A percentile compares a stretch with the other conserved stretches of the same genome.
These are phyloP conservation scores for Myrica gale DNA, from an alignment of 306 rosid species.

Conservation along the genomic window DNA sequence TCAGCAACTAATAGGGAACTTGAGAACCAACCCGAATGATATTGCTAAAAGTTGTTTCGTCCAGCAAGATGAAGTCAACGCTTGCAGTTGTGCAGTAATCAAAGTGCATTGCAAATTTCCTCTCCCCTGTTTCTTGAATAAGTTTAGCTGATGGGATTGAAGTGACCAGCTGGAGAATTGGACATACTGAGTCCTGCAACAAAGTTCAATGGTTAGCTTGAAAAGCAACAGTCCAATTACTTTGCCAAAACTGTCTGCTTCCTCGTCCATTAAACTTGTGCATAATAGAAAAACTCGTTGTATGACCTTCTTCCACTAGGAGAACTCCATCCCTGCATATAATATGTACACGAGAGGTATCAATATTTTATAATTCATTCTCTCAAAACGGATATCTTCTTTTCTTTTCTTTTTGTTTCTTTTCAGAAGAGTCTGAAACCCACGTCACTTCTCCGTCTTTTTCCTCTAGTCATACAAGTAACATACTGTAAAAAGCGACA, in stretches of 20 bases:
- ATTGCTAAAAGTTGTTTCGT: slow-evolving; percentile 59
- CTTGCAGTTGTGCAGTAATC: slow-evolving; percentile 89
- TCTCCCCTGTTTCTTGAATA: slow-evolving; percentile 72
- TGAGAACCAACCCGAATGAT: slow-evolving; percentile 68
- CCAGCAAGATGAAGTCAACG: slow-evolving; percentile 68
- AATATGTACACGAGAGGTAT: slow-evolving; percentile 66
- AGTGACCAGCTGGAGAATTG: slow-evolving; percentile 81
- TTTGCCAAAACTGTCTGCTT: slow-evolving; percentile 79
- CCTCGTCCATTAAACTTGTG: slow-evolving; percentile 90
- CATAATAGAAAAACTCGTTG: slow-evolving; percentile 78
- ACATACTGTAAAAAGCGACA: slow-evolving; percentile 34
- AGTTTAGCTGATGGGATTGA: slow-evolving; percentile 71
- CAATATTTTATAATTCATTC: slow-evolving; percentile 63
- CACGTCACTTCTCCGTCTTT: slow-evolving; percentile 67
- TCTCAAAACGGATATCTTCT: slow-evolving; percentile 61
- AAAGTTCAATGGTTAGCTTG: slow-evolving; percentile 74
- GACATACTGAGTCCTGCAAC: slow-evolving; percentile 93
- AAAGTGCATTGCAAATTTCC: slow-evolving; percentile 80
- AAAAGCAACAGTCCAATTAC: slow-evolving; percentile 48
- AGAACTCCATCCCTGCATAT: slow-evolving; percentile 97
- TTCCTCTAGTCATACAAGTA: slow-evolving; percentile 47
- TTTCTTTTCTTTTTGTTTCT: slow-evolving; percentile 11
- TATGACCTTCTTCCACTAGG: slow-evolving; percentile 86
- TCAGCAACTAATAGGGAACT: slow-evolving; percentile 22
- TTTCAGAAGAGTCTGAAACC: slow-evolving; percentile 58